A percentile compares a stretch with the other conserved stretches of the same genome.
Evolutionary conservation across 78 protist genomes (phyloP).

Genomic region (Dictyostelium purpureum): DNA sequence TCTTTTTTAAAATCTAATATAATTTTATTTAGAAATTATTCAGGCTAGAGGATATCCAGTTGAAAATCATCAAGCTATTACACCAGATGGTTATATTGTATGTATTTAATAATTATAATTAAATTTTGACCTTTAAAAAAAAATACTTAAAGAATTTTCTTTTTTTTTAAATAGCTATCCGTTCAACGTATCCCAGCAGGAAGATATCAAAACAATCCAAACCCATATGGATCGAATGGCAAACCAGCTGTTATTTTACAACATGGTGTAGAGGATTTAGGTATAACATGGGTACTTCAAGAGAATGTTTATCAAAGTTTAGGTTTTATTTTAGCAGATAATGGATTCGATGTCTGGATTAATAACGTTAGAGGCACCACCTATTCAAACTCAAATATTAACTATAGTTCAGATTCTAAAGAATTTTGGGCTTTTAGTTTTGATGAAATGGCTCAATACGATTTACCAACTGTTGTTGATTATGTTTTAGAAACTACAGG

Average conservation of each 20-base stretch:
- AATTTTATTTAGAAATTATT: slow-evolving; percentile 13
- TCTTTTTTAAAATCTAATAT: too few species aligned
- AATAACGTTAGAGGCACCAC: slow-evolving; percentile 47
- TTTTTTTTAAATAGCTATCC: slow-evolving; percentile 1
- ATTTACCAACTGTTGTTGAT: slow-evolving; percentile 16
- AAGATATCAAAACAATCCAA: slow-evolving; percentile 23
- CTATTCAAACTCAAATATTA: not conserved
- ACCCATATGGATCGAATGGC: slow-evolving; percentile 15
- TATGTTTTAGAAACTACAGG: slow-evolving; percentile 8
- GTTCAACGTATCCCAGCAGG: slow-evolving; percentile 62
- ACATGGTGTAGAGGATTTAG: slow-evolving; percentile 81
- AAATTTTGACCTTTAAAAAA: not conserved
- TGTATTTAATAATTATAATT: not conserved
- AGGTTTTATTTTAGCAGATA: slow-evolving; percentile 50
- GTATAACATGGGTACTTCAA: slow-evolving; percentile 71
- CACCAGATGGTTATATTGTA: slow-evolving; percentile 80
- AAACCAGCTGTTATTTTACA: slow-evolving; percentile 56
- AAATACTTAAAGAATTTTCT: not conserved
- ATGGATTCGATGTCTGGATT: slow-evolving; percentile 72
- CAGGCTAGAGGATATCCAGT: slow-evolving; percentile 65
- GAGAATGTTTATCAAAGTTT: slow-evolving; percentile 29
- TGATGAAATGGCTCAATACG: slow-evolving; percentile 28
- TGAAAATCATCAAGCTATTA: slow-evolving; percentile 48
- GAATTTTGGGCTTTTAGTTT: not conserved
- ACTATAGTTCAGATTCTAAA: not conserved